Evolutionary conservation across 331 rosid genomes (phyloP).

Genomic region (Prunus yedoensis): DNA sequence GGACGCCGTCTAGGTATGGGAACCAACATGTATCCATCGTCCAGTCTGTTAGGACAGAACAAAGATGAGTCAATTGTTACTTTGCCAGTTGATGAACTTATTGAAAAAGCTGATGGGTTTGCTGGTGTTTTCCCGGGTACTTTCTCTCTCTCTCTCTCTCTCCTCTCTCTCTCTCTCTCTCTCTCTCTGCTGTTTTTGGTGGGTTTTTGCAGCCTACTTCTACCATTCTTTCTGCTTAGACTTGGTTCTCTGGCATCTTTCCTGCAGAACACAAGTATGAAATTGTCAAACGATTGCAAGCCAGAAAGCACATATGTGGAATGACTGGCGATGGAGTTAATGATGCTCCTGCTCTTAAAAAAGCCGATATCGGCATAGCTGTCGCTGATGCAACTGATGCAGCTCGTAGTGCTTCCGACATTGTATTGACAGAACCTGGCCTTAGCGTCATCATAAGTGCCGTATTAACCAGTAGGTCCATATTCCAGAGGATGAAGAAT

Average conservation of each 20-base stretch:
- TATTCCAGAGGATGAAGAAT: constrained; percentile 93
- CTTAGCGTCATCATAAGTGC: constrained; percentile 88
- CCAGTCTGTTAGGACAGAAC: constrained; percentile 66
- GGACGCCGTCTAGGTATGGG: constrained; percentile 94
- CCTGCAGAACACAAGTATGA: constrained; percentile 84
- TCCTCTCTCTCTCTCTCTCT: background rate
- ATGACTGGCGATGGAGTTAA: constrained; percentile 98
- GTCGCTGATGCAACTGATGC: constrained; percentile 97
- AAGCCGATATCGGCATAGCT: constrained; percentile 92
- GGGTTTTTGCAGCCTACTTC: background rate
- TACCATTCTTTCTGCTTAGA: background rate
- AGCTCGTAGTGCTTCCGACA: constrained; percentile 91
- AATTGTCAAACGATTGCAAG: constrained; percentile 78
- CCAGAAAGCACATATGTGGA: constrained; percentile 81
- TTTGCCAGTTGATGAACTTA: constrained; percentile 80
- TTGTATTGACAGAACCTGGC: constrained; percentile 90
- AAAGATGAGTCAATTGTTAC: constrained; percentile 57
- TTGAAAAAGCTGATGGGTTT: constrained; percentile 89
- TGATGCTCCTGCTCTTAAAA: constrained; percentile 93
- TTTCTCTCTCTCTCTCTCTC: background rate
- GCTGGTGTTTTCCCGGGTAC: constrained; percentile 93
- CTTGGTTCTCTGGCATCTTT: background rate
- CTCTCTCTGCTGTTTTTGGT: background rate
- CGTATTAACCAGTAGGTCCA: constrained; percentile 81
- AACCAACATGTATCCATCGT: constrained; percentile 90